Evolutionary conservation across 208 protist genomes (phyloP), one percentile per base, ranked within the genome.

Genomic region (Wallacemonas sp.): DNA sequence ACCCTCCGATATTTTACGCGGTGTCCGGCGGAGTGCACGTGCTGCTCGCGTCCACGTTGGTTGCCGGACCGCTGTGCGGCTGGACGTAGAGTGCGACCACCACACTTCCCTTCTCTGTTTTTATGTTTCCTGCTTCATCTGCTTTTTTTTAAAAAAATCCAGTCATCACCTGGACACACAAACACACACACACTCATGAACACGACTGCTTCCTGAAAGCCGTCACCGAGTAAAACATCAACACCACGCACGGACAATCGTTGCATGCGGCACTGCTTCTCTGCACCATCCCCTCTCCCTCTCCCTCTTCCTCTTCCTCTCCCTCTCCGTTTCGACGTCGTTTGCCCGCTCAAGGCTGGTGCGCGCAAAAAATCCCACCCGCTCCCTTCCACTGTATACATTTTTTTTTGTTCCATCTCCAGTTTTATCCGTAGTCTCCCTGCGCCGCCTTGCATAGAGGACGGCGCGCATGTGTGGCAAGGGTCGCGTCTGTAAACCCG

Each of bases 111-210:
- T 14, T 41, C 36, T 57, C 20, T 57, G n/a, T 33, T 57, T 33
- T 57, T 57, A 18, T 36, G 20, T 10, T 36, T 42, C 26, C 26
- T 42, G 49, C 49, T 33, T 20, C 36, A 16, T 10, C n/a, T 33
- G 1, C 49, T 57, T 26, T 26, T 26, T n/a, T 26, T 76, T 70
- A n/a, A n/a, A n/a, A n/a, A n/a, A n/a, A n/a, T n/a, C n/a, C n/a
- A n/a, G n/a, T n/a, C n/a, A n/a, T n/a, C n/a, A n/a, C 44, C 44
- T 49, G 18, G 7, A 25, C 26, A 52, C 50, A 33, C 50, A 25
- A 7, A 57, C 50, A 57, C 50, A 57, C 50, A 57, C 50, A 57
- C 26, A 16, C 23, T 22, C 46, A 52, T 18, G 10, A 52, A 52
- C 23, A 22, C 7, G 12, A 52, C 20, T 22, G 29, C 25, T 71